Evolutionary conservation across 2,329 filamentous ascomycete species (phyloP).

Genomic region (Ophiobolus disseminans): DNA sequence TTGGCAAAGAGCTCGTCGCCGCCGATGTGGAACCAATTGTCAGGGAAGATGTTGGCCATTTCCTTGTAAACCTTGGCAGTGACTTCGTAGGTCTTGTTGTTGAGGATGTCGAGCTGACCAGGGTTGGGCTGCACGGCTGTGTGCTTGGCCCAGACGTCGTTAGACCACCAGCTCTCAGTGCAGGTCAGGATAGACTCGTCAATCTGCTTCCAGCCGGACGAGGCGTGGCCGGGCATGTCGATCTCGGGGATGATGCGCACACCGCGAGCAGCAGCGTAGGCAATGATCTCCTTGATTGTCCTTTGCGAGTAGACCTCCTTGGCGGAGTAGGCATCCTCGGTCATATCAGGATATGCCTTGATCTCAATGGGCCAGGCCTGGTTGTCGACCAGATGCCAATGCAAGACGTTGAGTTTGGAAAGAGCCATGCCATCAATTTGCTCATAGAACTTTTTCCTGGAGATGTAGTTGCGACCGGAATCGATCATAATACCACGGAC

Average conservation of each 20-base stretch:
- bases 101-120: slow-evolving; percentile 63
- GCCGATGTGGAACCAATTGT: slow-evolving; percentile 64
- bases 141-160: slow-evolving; percentile 62
- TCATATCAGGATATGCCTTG: slow-evolving; percentile 59
- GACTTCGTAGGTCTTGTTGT: slow-evolving; percentile 63
- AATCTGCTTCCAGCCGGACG: slow-evolving; percentile 63
- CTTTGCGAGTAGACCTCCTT: slow-evolving; percentile 56
- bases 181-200: slow-evolving; percentile 65
- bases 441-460: slow-evolving; percentile 59
- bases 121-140: slow-evolving; percentile 65
- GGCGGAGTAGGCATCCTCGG: slow-evolving; percentile 61
- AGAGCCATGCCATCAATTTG: slow-evolving; percentile 63
- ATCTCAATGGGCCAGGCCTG: slow-evolving; percentile 65
- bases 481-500: slow-evolving; percentile 65
- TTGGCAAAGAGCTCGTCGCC: slow-evolving; percentile 62
- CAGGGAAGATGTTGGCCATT: slow-evolving; percentile 58
- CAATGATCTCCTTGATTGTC: slow-evolving; percentile 55
- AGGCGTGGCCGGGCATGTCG: slow-evolving; percentile 67
- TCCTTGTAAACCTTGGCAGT: slow-evolving; percentile 63
- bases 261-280: slow-evolving; percentile 61
- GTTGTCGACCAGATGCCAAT: slow-evolving; percentile 64
- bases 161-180: slow-evolving; percentile 66
- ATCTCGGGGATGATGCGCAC: slow-evolving; percentile 68
- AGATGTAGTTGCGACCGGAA: slow-evolving; percentile 62
- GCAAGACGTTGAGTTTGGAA: slow-evolving; percentile 64